Conservation (phyloP, 2,329 filamentous ascomycete species). For the Botrytis paeoniae region DNA sequence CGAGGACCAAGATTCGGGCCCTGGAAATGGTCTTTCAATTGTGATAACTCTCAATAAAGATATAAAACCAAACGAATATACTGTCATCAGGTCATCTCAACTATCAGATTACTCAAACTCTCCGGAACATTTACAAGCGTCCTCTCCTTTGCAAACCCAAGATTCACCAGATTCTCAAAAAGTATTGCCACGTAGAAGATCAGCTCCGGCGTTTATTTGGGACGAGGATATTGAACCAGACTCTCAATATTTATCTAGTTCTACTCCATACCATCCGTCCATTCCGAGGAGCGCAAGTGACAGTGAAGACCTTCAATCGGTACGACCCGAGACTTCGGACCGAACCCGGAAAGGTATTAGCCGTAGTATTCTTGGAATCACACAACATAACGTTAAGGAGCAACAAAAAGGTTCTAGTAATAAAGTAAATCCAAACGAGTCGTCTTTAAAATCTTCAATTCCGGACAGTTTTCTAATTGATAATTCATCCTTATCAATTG, state of each 20-base stretch:
- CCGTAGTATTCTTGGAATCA: slow-evolving; percentile 10
- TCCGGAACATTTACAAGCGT: not conserved
- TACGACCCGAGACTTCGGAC: slow-evolving; percentile 17
- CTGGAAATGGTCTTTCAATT: slow-evolving; percentile 13
- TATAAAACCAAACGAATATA: slow-evolving; percentile 28
- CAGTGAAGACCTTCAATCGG: slow-evolving; percentile 2
- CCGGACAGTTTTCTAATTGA: slow-evolving; percentile 9
- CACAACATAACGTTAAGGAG: slow-evolving; percentile 12
- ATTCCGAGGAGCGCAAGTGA: slow-evolving; percentile 10
- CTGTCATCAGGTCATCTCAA: slow-evolving; percentile 23
- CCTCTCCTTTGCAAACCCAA: slow-evolving; percentile 14
- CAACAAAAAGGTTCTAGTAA: not conserved
- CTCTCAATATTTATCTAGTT: slow-evolving; percentile 27
- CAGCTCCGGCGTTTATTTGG: slow-evolving; percentile 23
- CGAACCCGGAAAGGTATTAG: slow-evolving; percentile 12
- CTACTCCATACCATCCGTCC: slow-evolving; percentile 22
- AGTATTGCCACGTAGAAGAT: slow-evolving; percentile 5
- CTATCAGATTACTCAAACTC: slow-evolving; percentile 4
- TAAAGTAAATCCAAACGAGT: not conserved
- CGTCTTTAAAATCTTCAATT: not conserved
- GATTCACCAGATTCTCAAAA: slow-evolving; percentile 16
- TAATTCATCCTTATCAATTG: not conserved
- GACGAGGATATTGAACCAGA: slow-evolving; percentile 30
- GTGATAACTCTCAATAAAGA: slow-evolving; percentile 23
- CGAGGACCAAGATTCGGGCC: slow-evolving; percentile 26